Evolutionary conservation across 2,329 filamentous ascomycete species (phyloP), one percentile per base, ranked within the genome.

Genomic region (Apiospora hydei): DNA sequence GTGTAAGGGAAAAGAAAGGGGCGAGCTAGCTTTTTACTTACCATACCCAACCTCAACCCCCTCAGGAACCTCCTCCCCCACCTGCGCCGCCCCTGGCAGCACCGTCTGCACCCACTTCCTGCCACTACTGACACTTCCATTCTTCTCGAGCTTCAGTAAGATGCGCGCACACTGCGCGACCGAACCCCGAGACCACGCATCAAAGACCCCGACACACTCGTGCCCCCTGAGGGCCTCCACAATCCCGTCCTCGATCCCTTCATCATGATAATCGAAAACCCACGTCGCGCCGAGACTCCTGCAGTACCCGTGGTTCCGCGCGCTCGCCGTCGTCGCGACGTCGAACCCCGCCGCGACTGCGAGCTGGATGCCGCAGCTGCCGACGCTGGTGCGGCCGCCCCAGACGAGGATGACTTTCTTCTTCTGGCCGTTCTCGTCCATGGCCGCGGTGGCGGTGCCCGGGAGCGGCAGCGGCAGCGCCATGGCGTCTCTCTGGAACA

Each of bases 331-430:
- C 8, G 81, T 76, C 18, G 84, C 74, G 21, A 86, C 84, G 30
- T 81, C 77, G 69, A 83, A 83, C 10, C 84, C 84, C 5, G 82
- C 80, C 7, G 80, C 80, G 14, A 78, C 76, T 38, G 81, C 79
- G 3, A 85, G 79, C 72, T 86, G 84, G 24, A 85, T 82, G 2
- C 82, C 83, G 66, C 81, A 82, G 72, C 80, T 80, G 1, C 85
- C 84, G 3, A 86, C 84, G 24, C 79, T 80, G 2, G 82, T 82
- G 2, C 84, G 81, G 8, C 85, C 87, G 53, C 71, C 71, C 71
- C 71, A 72, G 43, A 72, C 51, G 3, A 72, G 64, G 26, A 72
- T n/a, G 26, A 72, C 67, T 11, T 71, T 66, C 6, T 34, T 61
- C n/a, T 70, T 53, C 13, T 16, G 6, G 18, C 18, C 4, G 49